Percentiles rank a stretch among this genome's conserved stretches.
phyloP scores from a whole-genome alignment of 768 basidiomycete species.

The Pleurotus pulmonarius region DNA sequence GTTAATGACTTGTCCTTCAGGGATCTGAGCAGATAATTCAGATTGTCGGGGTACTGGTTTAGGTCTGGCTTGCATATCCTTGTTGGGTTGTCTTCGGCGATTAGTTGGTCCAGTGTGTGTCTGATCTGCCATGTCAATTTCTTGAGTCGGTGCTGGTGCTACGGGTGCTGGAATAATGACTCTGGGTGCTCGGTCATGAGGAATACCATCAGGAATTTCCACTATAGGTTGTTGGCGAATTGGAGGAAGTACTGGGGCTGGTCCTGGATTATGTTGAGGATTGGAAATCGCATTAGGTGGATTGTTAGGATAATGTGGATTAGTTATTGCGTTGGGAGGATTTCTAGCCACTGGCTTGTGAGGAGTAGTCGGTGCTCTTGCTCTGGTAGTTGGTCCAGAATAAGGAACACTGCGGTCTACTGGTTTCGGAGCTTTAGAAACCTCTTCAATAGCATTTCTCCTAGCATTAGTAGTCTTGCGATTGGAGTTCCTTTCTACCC shows the following conservation, averaged over 20 bases:
- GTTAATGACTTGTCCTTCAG: not conserved
- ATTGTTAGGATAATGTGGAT: too few relatives aligned
- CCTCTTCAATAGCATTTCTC: not conserved
- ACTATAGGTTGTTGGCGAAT: not conserved
- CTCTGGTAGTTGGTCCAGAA: not conserved
- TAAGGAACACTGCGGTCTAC: not conserved
- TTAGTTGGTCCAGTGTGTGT: not conserved
- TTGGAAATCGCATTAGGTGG: too few relatives aligned
- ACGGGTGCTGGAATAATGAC: too few relatives aligned
- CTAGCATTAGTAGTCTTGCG: not conserved
- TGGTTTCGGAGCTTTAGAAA: not conserved
- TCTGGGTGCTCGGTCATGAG: too few relatives aligned
- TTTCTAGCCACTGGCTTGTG: not conserved
- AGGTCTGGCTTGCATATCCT: too few relatives aligned
- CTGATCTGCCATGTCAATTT: not conserved
- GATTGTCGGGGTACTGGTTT: not conserved
- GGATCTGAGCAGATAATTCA: slow-evolving; percentile 3
- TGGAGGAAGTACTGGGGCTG: not conserved
- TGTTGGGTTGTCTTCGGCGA: not conserved
- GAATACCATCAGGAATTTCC: not conserved
- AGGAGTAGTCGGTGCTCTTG: not conserved
- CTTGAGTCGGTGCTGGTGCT: not conserved
- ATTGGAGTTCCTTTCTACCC: too few relatives aligned
- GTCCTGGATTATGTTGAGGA: not conserved
- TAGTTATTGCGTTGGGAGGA: too few relatives aligned